Evolutionary conservation across 768 basidiomycete species (phyloP), one percentile per base, ranked within the genome.

Genomic region (Suillus paluster): DNA sequence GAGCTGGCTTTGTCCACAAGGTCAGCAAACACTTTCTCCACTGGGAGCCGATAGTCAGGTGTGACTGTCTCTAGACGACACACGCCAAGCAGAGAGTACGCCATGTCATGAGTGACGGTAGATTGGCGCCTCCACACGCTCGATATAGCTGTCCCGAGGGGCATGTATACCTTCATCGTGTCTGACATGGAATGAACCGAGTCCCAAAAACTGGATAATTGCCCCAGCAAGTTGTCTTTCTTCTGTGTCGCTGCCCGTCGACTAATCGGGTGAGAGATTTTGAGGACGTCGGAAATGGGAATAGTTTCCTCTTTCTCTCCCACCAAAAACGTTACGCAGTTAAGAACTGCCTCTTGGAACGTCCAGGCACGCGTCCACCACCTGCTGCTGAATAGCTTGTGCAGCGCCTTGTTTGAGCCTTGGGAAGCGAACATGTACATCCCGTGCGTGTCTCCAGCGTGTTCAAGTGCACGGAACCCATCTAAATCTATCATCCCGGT

Each of bases 321-420:
- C 39, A 58, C 57, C 11, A 58, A 17, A 58, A 58, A n/a, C 5
- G 57, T 58, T 46, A 25, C 2, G 25, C 12, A 15, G 44, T 58
- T 48, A 19, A 58, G 42, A n/a, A 58, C 57, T 19, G 57, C 57
- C 42, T 58, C 57, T 58, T 58, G 57, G n/a, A 58, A 58, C 44
- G 57, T 58, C 57, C 57, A 58, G n/a, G 25, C 57, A 46, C 57
- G 57, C 30, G 57, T 58, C 57, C 57, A 58, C 57, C 57, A 58
- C 57, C 57, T 48, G 46, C 44, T 49, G 44, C 57, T 46, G 57
- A 58, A 58, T 3, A 58, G 57, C 27, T 33, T 49, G 19, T 46
- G 44, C 44, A 58, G 8, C 4, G 30, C 30, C 30, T 48, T 6
- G 44, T 49, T 48, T 27, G 57, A 58, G 44, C 57, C 57, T 34